phyloP scores from a whole-genome alignment of 1,284 basidiomycete genomes.

The Cronartium ribicola region DNA sequence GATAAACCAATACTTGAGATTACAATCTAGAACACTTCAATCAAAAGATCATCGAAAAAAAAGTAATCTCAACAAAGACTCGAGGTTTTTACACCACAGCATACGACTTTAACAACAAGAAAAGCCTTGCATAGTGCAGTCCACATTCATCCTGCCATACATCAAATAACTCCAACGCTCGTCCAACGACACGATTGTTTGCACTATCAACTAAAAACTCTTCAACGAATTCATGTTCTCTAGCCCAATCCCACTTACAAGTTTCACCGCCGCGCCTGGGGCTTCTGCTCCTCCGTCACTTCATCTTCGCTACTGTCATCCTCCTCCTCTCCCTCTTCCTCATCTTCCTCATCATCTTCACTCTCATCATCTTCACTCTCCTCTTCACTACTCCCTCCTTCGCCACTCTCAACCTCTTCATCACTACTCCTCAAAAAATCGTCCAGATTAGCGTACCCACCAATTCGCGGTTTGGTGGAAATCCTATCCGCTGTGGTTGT shows the following conservation, averaged over 20 bases:
- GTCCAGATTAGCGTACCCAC: conserved; percentile 29
- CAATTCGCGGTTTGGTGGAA: not conserved
- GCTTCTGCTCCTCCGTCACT: not conserved
- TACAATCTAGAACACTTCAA: no score
- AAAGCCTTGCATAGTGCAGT: no score
- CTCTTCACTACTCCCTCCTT: conserved; percentile 2
- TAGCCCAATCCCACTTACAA: not conserved
- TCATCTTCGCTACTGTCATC: conserved; percentile 14
- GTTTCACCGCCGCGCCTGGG: not conserved
- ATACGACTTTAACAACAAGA: no score
- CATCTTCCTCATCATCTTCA: conserved; percentile 11
- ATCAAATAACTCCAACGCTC: no score
- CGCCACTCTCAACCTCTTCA: conserved; percentile 30
- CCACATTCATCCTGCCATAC: no score
- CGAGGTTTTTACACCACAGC: no score
- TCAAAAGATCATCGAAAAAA: no score
- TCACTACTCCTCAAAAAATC: conserved; percentile 35
- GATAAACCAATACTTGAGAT: no score
- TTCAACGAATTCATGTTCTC: not conserved
- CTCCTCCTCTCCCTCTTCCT: conserved; percentile 5
- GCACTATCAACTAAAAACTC: no score
- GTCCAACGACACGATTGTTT: no score
- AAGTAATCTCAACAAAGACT: no score
- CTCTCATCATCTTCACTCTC: conserved; percentile 16
- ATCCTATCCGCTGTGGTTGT: not conserved